A percentile compares a stretch with the other conserved stretches of the same genome.
Evolutionary conservation across 1,284 basidiomycete genomes (phyloP).

Genomic region (Mixia osmundae): DNA sequence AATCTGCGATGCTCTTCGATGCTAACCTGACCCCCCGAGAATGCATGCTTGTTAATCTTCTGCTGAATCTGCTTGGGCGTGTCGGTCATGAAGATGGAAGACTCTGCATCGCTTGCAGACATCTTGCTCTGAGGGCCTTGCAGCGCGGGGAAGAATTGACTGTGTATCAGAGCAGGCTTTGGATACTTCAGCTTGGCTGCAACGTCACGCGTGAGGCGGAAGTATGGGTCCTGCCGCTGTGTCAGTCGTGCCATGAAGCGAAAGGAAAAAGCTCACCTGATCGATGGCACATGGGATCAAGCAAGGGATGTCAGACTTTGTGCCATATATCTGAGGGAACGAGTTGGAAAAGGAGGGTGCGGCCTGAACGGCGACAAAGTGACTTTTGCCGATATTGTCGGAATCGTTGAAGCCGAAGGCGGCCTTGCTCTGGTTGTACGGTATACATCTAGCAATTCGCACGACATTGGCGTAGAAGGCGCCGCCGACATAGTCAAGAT

Average conservation of each 20-base stretch:
- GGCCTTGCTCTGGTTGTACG: conserved; percentile 76
- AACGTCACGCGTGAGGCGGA: conserved; percentile 88
- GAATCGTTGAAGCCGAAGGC: conserved; percentile 66
- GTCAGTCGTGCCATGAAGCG: not conserved
- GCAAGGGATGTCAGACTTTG: conserved; percentile 57
- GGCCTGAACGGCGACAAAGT: conserved; percentile 94
- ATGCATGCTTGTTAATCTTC: conserved; percentile 58
- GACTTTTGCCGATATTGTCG: conserved; percentile 93
- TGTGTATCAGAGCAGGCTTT: conserved; percentile 76
- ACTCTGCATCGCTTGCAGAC: conserved; percentile 79
- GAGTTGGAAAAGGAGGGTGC: conserved; percentile 94
- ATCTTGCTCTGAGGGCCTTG: conserved; percentile 98
- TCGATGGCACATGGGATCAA: conserved; percentile 98
- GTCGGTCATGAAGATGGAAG: conserved; percentile 88
- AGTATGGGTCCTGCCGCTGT: conserved; percentile 32
- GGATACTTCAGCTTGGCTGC: conserved; percentile 84
- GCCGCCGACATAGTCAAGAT: conserved; percentile 57
- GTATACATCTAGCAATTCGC: conserved; percentile 76
- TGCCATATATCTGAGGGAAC: conserved; percentile 93
- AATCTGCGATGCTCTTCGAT: conserved; percentile 73
- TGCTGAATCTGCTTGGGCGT: conserved; percentile 85
- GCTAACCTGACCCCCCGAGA: conserved; percentile 39
- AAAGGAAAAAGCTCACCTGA: conserved; percentile 29
- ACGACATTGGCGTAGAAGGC: conserved; percentile 88
- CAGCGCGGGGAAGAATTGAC: conserved; percentile 94